A percentile compares a stretch with the other conserved stretches of the same genome.
Evolutionary conservation across 2,329 filamentous ascomycete species (phyloP).

Genomic region (Scedosporium dehoogii): DNA sequence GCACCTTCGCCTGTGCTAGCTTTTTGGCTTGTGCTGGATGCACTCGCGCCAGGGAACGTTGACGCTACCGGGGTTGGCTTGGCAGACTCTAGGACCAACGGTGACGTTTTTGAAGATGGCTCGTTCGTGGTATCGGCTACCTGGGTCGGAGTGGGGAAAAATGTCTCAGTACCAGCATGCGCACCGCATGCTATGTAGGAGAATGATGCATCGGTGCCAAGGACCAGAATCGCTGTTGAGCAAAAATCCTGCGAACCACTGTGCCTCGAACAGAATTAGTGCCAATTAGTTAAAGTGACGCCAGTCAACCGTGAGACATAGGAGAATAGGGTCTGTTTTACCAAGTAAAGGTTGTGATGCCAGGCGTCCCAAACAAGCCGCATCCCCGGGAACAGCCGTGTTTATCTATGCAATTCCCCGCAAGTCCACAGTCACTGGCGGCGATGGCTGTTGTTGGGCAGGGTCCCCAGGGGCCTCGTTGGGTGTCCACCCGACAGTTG

Average conservation of each 20-base stretch:
- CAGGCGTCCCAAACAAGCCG: constrained; percentile 14
- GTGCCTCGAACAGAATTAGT: not conserved
- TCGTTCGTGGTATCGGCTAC: not conserved
- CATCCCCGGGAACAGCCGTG: constrained; percentile 22
- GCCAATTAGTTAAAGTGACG: not conserved
- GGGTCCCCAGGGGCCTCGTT: constrained; percentile 27
- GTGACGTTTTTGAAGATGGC: not conserved
- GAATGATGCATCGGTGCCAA: constrained; percentile 21
- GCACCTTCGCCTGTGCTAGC: no score
- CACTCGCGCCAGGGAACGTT: no score
- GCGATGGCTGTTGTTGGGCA: constrained; percentile 24
- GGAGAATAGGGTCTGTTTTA: constrained; percentile 11
- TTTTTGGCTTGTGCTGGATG: no score
- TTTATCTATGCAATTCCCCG: constrained; percentile 23
- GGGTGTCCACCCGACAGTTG: constrained; percentile 24
- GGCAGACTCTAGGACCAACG: constrained; percentile 7
- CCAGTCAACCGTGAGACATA: not conserved
- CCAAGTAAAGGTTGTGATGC: constrained; percentile 26
- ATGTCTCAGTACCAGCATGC: constrained; percentile 16
- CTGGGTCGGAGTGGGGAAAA: constrained; percentile 11
- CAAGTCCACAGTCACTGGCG: constrained; percentile 27
- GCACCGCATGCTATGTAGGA: constrained; percentile 24
- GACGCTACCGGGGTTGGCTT: not conserved
- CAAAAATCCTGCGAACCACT: constrained; percentile 17
- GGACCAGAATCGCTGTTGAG: constrained; percentile 22